Evolutionary conservation across 306 rosid species (phyloP).

Genomic region (Rubus parviflorus): DNA sequence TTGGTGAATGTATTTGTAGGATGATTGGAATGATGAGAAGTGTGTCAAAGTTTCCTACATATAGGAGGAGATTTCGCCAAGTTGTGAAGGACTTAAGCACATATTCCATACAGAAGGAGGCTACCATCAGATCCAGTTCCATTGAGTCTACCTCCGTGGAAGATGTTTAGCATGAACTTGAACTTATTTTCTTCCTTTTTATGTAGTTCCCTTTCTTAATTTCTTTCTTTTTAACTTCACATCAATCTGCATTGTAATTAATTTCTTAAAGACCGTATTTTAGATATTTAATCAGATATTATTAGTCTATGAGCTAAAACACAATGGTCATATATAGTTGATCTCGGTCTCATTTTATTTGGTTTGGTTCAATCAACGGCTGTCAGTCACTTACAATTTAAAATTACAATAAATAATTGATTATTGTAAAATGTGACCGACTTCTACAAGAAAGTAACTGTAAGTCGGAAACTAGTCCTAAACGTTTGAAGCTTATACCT

Average conservation of each 20-base stretch:
- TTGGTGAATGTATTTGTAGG: slow-evolving; percentile 40
- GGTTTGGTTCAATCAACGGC: background rate
- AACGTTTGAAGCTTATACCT: no score
- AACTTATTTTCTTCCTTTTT: background rate
- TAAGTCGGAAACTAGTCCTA: no score
- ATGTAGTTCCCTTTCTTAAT: no score
- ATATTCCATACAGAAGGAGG: slow-evolving; percentile 33
- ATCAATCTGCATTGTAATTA: background rate
- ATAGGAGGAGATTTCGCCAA: slow-evolving; percentile 62
- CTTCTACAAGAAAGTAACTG: no score
- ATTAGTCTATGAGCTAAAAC: background rate
- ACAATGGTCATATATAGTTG: background rate
- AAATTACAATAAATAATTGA: no score
- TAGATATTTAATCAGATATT: background rate
- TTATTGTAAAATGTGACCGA: no score
- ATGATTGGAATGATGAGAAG: slow-evolving; percentile 78
- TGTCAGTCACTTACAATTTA: no score
- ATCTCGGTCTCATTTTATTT: background rate
- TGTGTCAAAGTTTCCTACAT: slow-evolving; percentile 68
- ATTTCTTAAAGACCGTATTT: background rate
- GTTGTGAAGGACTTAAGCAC: slow-evolving; percentile 57
- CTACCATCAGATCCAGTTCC: slow-evolving; percentile 35
- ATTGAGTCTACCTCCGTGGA: slow-evolving; percentile 48
- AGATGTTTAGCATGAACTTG: slow-evolving; percentile 36
- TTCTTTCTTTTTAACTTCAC: background rate